phyloP scores from a whole-genome alignment of 345 rosid genomes.

The Arabis hirsuta region DNA sequence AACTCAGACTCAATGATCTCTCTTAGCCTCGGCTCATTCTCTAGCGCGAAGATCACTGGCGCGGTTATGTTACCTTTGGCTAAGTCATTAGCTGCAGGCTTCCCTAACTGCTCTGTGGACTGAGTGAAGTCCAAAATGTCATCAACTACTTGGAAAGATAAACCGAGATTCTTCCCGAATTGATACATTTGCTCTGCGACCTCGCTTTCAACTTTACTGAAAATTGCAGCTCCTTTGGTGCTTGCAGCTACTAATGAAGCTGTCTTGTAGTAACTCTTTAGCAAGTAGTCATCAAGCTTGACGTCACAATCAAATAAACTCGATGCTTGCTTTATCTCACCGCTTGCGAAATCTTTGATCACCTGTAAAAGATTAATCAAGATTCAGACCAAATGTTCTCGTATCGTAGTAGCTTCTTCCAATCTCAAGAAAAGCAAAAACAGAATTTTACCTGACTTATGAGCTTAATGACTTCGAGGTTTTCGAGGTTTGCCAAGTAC shows the following conservation, averaged over 20 bases:
- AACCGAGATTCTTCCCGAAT: constrained; percentile 86
- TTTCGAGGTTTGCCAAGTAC: constrained; percentile 96
- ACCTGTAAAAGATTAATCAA: constrained; percentile 56
- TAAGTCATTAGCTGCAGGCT: constrained; percentile 86
- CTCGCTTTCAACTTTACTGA: constrained; percentile 66
- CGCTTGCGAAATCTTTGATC: constrained; percentile 96
- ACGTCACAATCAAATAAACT: constrained; percentile 87
- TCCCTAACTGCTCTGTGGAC: constrained; percentile 91
- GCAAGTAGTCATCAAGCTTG: constrained; percentile 77
- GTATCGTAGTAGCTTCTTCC: neutral
- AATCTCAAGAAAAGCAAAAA: neutral
- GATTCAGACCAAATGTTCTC: constrained; percentile 23
- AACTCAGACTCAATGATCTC: constrained; percentile 92
- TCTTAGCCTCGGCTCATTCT: constrained; percentile 76
- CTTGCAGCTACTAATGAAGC: constrained; percentile 95
- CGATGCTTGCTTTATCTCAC: constrained; percentile 97
- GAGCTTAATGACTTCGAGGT: constrained; percentile 90
- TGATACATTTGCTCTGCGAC: constrained; percentile 69
- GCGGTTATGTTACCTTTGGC: constrained; percentile 92
- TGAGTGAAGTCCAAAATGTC: constrained; percentile 95
- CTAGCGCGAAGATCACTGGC: constrained; percentile 81
- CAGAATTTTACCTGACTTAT: constrained; percentile 74
- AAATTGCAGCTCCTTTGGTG: constrained; percentile 90
- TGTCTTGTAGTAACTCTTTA: constrained; percentile 93
- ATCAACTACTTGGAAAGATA: constrained; percentile 91